Conservation (phyloP, 139 green algal species). For the Chlamydomonas sp. region DNA sequence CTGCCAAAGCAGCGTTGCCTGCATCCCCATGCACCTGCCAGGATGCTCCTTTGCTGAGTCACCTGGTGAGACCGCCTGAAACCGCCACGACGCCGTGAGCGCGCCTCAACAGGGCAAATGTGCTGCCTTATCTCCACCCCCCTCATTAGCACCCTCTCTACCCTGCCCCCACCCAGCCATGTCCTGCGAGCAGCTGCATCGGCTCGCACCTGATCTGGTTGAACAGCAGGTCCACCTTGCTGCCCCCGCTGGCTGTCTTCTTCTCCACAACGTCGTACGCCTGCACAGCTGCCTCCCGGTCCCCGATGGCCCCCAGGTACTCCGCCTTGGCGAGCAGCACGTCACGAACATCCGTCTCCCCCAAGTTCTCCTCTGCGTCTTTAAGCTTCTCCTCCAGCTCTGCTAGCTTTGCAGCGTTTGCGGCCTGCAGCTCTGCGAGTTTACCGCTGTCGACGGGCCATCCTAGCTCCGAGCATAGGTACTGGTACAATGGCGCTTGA, state of each 20-base stretch:
- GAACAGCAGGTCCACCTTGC: constrained; percentile 96
- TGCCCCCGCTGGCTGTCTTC: constrained; percentile 91
- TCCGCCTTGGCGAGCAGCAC: constrained; percentile 89
- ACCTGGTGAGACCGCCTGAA: too few relatives aligned
- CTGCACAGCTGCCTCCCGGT: constrained; percentile 73
- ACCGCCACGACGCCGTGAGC: too few relatives aligned
- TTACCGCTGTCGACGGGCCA: constrained; percentile 63
- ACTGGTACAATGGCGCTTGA: constrained; percentile 78
- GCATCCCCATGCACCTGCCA: too few relatives aligned
- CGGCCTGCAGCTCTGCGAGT: constrained; percentile 67
- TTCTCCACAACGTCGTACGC: constrained; percentile 81
- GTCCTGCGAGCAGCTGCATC: neutral
- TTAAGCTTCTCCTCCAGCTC: constrained; percentile 82
- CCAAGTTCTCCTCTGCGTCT: constrained; percentile 93
- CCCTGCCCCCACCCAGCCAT: neutral
- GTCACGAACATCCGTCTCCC: constrained; percentile 95
- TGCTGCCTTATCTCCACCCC: too few relatives aligned
- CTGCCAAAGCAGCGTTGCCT: too few relatives aligned
- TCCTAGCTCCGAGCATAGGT: constrained; percentile 75
- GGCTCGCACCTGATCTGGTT: constrained; percentile 73
- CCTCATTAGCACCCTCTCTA: neutral
- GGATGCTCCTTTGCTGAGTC: too few relatives aligned
- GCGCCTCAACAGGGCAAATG: too few relatives aligned
- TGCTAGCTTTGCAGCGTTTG: constrained; percentile 64
- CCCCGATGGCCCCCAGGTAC: constrained; percentile 84